Base-by-base conservation (phyloP, 2,329 filamentous ascomycete species). In the Eutypella sp. region DNA sequence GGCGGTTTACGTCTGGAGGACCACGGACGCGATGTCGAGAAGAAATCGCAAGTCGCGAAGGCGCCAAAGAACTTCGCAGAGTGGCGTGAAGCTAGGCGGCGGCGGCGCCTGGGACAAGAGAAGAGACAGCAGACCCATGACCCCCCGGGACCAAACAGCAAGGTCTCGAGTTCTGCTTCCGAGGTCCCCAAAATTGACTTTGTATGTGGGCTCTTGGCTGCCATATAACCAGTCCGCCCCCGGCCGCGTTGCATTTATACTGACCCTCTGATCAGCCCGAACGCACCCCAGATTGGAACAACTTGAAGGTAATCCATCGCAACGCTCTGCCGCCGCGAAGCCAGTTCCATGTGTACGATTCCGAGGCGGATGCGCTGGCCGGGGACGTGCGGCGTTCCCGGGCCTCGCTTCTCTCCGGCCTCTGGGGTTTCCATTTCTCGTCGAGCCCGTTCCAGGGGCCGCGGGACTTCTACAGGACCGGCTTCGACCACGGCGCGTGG, bases 281-380 rank as follows among this genome's bases (percentile, higher is more conserved):
- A 8, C 46, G 54, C 8, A 41, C 62, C 5, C 79, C 79, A 1
- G 79, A 84, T 57, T 84, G 79, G 78, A 79, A 72, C 59, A 84
- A 84, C 53, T 69, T 82, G 46, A 57, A 70, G 4, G 67, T 84
- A 24, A 68, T 84, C 15, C 81, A 83, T 58, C 75, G 73, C 51
- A 81, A 81, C 53, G 79, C 76, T 1, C 67, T 84, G 5, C 67
- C 75, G 8, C 74, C 78, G 4, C 72, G 81, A 46, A 74, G 76
- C 41, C 69, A 77, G 53, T 84, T 82, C 57, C 73, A 75, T 57
- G 63, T 77, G 22, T 82, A 78, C 55, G 56, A 69, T 31, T 68
- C 58, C 13, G 71, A 75, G 47, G 56, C 65, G 1, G 71, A 76
- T 56, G 78, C 79, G 1, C 60, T 82, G 11, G 59, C 61, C 16